Base-by-base conservation (phyloP, 2,329 filamentous ascomycete species). In the Epicoccum nigrum region DNA sequence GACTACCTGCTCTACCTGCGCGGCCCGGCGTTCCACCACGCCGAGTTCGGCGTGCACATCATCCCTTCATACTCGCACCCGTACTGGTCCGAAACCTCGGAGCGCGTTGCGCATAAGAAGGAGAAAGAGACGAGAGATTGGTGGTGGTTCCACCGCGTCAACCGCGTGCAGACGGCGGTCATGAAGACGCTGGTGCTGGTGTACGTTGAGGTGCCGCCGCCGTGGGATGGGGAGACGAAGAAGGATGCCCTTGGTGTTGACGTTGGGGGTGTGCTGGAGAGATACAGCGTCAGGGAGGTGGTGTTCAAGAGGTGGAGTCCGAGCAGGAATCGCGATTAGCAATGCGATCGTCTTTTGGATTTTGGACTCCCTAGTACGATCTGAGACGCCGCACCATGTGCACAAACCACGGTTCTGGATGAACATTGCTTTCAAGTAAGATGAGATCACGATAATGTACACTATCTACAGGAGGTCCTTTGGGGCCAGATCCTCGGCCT, bases 1-100 rank as follows among this genome's bases (percentile, higher is more conserved):
- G 94, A 99, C 72, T 97, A 90, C 78, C 78, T 99, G n/a, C 82
- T 99, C 7, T 99, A 99, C 75, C 87, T 91, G 49, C 87, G 92
- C 16, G 94, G 94, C 0, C 94, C 94, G 0, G 93, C 94, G 0
- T 97, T 99, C 71, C 86, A 91, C 17, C 94, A 99, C 69, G 94
- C 94, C 17, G 92, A 97, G 68, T 99, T 97, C 68, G 92, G 90
- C 0, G 77, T 97, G 34, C 80, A 93, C 19, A 85, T 99, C 32
- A 70, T 97, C 3, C 93, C 94, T 0, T 87, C 91, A 0, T 97
- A 95, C 68, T 86, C 76, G 6, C 79, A 94, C 67, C 68, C 83
- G 0, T 86, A 87, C 66, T 97, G 92, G 92, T 77, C 72, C 2
- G 68, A 69, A 5, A 75, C 77, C 34, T 77, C 76, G 0, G 66